Evolutionary conservation across 176 grass and related monocot genomes (phyloP).

Genomic region (Tuctoria greenei): DNA sequence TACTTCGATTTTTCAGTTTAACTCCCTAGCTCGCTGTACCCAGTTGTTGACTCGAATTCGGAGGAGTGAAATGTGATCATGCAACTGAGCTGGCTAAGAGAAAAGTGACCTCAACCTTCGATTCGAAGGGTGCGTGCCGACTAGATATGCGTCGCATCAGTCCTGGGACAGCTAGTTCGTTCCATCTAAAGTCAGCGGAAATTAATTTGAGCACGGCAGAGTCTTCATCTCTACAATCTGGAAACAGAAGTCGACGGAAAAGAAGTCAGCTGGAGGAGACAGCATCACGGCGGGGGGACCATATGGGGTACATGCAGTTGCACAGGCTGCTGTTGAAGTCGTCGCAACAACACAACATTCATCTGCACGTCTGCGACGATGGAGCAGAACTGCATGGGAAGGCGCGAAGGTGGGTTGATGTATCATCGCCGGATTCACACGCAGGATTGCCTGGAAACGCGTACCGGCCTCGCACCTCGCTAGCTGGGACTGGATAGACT

Average conservation of each 20-base stretch:
- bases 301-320: neutral
- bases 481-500: constrained; percentile 33
- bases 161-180: constrained; percentile 25
- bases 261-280: constrained; percentile 32
- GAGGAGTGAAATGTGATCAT: neutral
- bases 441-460: constrained; percentile 15
- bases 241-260: neutral
- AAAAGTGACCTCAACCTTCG: neutral
- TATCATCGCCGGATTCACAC: neutral
- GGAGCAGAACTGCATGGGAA: neutral
- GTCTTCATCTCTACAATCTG: neutral
- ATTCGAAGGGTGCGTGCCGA: neutral
- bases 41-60: neutral
- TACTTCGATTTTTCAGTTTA: neutral
- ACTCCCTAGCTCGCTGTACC: neutral
- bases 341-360: constrained; percentile 1
- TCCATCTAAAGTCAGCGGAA: neutral
- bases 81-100: neutral
- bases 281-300: neutral
- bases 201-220: constrained; percentile 27
- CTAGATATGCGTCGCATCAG: neutral
- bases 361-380: neutral
- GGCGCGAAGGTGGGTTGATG: constrained; percentile 15
- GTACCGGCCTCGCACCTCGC: constrained; percentile 11
- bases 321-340: neutral